Evolutionary conservation across 768 basidiomycete species (phyloP), one percentile per base, ranked within the genome.

Genomic region (Psilocybe subaeruginosa): DNA sequence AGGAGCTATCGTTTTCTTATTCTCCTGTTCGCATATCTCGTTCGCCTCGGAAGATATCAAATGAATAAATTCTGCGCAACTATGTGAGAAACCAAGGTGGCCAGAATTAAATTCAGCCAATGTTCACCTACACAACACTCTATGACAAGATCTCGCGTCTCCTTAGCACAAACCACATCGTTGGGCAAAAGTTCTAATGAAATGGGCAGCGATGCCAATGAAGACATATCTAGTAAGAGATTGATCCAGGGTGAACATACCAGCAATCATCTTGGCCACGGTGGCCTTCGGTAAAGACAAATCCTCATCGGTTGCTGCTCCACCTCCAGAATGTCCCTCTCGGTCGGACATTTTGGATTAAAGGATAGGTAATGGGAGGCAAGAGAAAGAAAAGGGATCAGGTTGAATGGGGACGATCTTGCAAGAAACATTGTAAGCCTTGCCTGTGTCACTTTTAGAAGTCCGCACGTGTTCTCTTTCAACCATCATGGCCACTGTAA

Each of bases 71-170:
- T 99, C 97, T 99, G 41, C n/a, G 59, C 41, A 58, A 67, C n/a
- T 29, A 47, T 53, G 58, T 58, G 37, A 63, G 58, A 55, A 62
- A 57, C 57, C 30, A 64, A 58, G 48, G 37, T 41, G n/a, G 52
- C 39, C 19, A 49, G 11, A 53, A 60, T 48, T 31, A 35, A 55
- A 45, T 50, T 39, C 49, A 54, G 67, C 60, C 61, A 58, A 62
- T 80, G 83, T 90, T 90, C 81, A 97, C 97, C 97, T 86, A 99
- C 94, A 86, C 97, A 98, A 69, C 96, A 99, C 78, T 98, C 95
- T 74, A 96, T 95, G 45, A 99, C 90, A 64, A 99, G 77, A 81
- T 99, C 97, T 68, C 95, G 90, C 64, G 97, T 97, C 69, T 99
- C 97, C 77, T 98, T 99, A 27, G 95, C 86, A 70, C 95, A 98